Evolutionary conservation across 2,329 filamentous ascomycete genomes (phyloP).

Genomic region (Pseudocercospora eumusae): DNA sequence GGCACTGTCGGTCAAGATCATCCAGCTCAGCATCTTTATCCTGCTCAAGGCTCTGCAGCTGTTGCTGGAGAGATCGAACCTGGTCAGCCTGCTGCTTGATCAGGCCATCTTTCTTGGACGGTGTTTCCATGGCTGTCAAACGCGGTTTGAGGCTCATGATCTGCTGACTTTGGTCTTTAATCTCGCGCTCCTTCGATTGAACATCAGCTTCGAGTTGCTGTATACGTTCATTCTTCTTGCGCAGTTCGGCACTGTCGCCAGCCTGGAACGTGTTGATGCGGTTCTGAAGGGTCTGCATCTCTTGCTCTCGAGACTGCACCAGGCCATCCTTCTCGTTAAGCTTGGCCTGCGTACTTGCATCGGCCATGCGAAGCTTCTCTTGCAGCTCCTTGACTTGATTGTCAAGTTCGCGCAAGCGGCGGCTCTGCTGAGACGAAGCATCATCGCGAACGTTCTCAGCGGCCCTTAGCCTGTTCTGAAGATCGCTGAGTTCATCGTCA

Average conservation of each 20-base stretch:
- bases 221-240: conserved; percentile 37
- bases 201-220: conserved; percentile 45
- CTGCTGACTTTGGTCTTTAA: conserved; percentile 38
- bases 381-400: conserved; percentile 52
- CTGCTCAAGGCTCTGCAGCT: conserved; percentile 38
- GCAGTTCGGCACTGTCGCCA: conserved; percentile 37
- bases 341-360: conserved; percentile 44
- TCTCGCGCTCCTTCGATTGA: conserved; percentile 36
- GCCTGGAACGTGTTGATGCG: conserved; percentile 36
- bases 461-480: conserved; percentile 37
- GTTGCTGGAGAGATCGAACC: conserved; percentile 38
- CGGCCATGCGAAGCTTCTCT: conserved; percentile 50
- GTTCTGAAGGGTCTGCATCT: conserved; percentile 41
- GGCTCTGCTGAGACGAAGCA: conserved; percentile 49
- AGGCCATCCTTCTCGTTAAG: conserved; percentile 46
- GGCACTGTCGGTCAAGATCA: conserved; percentile 40
- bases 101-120: conserved; percentile 42
- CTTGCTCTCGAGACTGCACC: conserved; percentile 45
- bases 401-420: conserved; percentile 55
- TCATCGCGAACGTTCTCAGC: conserved; percentile 35
- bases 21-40: conserved; percentile 44
- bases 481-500: conserved; percentile 64
- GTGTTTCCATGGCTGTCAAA: conserved; percentile 40
- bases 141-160: conserved; percentile 38
- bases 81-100: conserved; percentile 41